Conservation (phyloP, 2,329 filamentous ascomycete species). For the Talaromyces sp. region DNA sequence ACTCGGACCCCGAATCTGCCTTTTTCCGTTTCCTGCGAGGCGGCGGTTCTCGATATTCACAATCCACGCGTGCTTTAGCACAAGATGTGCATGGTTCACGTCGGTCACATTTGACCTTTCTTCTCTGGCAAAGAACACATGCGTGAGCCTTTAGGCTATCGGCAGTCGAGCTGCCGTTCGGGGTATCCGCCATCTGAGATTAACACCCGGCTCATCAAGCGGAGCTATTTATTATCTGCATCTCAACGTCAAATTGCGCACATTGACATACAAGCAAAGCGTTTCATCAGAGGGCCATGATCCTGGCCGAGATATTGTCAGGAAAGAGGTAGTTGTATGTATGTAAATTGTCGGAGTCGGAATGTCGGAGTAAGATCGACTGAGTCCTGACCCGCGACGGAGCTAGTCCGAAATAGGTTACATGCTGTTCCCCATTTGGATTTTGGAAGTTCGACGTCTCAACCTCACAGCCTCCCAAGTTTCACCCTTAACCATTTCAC, state of each 20-base stretch:
- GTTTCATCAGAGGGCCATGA: too few relatives aligned
- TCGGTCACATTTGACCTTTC: constrained; percentile 17
- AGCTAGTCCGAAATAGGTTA: constrained; percentile 1
- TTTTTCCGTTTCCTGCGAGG: constrained; percentile 15
- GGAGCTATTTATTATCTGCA: not conserved
- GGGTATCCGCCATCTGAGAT: not conserved
- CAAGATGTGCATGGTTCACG: constrained; percentile 12
- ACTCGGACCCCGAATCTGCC: constrained; percentile 8
- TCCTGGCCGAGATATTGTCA: too few relatives aligned
- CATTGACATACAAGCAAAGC: too few relatives aligned
- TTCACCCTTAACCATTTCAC: constrained; percentile 1
- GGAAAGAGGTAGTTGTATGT: not conserved
- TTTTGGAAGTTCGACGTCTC: not conserved
- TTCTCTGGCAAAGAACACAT: constrained; percentile 14
- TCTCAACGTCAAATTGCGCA: not conserved
- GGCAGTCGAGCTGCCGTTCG: not conserved
- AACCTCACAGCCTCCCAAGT: constrained; percentile 3
- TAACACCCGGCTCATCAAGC: not conserved
- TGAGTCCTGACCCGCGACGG: not conserved
- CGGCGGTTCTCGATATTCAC: constrained; percentile 14
- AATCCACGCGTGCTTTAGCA: constrained; percentile 13
- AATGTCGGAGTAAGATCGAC: not conserved
- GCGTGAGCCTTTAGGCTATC: constrained; percentile 11
- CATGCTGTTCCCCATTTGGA: constrained; percentile 3
- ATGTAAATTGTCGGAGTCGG: not conserved